Conservation (phyloP, 1,284 basidiomycete species). For the Meira miltonrushii region DNA sequence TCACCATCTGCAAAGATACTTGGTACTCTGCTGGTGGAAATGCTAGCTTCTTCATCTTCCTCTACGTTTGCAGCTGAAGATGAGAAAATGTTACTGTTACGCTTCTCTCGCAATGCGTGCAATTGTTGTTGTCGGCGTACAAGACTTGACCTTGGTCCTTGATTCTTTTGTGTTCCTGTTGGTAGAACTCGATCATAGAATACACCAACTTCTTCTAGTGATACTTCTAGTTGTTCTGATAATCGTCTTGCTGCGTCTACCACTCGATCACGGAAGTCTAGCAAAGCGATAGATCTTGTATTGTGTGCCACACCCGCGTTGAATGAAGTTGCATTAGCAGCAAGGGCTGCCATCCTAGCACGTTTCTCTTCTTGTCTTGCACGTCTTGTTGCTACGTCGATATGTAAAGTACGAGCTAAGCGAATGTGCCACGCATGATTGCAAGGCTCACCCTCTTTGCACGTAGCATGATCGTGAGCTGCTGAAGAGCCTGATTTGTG, state of each 20-base stretch:
- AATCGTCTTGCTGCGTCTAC: constrained; percentile 56
- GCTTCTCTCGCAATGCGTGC: background rate
- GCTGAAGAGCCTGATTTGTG: background rate
- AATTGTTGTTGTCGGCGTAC: background rate
- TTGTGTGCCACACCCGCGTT: background rate
- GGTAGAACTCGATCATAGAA: constrained; percentile 59
- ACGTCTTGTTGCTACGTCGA: background rate
- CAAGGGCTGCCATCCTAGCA: no score
- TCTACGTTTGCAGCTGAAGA: background rate
- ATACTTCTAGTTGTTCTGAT: constrained; percentile 55
- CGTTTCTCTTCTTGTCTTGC: background rate
- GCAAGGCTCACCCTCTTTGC: no score
- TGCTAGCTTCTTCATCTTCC: constrained; percentile 34
- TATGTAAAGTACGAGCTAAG: background rate
- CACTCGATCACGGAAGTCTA: constrained; percentile 55
- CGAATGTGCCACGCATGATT: background rate
- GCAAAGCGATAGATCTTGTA: background rate
- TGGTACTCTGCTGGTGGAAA: constrained; percentile 22
- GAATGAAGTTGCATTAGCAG: no score
- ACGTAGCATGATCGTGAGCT: background rate
- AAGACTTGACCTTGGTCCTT: constrained; percentile 1
- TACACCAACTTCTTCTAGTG: constrained; percentile 60
- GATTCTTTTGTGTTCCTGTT: constrained; percentile 52
- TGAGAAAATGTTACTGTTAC: background rate
- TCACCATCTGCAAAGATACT: constrained; percentile 41